Evolutionary conservation across 148 eudicot genomes (phyloP).

Genomic region (Beta vulgaris): DNA sequence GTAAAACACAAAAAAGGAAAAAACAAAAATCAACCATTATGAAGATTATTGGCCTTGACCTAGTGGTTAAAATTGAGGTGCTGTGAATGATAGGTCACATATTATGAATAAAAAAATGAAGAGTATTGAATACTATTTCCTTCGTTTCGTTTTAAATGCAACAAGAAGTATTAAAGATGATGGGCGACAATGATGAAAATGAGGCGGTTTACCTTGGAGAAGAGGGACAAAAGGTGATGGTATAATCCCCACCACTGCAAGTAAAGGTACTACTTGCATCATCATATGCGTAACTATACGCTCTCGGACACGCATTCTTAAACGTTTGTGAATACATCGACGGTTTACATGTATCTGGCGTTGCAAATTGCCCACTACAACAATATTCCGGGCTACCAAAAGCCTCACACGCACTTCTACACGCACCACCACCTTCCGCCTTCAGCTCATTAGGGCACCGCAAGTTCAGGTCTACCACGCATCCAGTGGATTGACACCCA

Average conservation of each 20-base stretch:
- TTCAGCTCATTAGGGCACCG: conserved; percentile 63
- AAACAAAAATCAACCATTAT: too few relatives aligned
- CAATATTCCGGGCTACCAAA: conserved; percentile 67
- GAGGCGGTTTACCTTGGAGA: conserved; percentile 42
- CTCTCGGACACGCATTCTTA: conserved; percentile 70
- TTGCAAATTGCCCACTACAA: conserved; percentile 55
- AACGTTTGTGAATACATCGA: conserved; percentile 61
- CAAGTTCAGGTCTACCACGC: conserved; percentile 51
- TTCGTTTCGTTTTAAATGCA: too few relatives aligned
- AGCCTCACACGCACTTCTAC: conserved; percentile 78
- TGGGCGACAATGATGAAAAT: too few relatives aligned
- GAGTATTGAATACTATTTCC: too few relatives aligned
- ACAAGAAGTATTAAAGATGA: too few relatives aligned
- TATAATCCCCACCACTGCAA: conserved; percentile 67
- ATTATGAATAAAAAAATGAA: too few relatives aligned
- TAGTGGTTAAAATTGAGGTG: too few relatives aligned
- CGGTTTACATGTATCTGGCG: conserved; percentile 63
- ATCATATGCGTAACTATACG: conserved; percentile 85
- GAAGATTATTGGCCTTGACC: too few relatives aligned
- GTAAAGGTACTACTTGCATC: conserved; percentile 85
- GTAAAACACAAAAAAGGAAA: too few relatives aligned
- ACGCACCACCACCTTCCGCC: conserved; percentile 56
- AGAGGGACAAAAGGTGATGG: conserved; percentile 63
- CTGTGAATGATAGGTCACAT: too few relatives aligned
- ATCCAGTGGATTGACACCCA: conserved; percentile 60